phyloP scores from a whole-genome alignment of 108 stramenopile genomes.

The Craspedostauros australis region DNA sequence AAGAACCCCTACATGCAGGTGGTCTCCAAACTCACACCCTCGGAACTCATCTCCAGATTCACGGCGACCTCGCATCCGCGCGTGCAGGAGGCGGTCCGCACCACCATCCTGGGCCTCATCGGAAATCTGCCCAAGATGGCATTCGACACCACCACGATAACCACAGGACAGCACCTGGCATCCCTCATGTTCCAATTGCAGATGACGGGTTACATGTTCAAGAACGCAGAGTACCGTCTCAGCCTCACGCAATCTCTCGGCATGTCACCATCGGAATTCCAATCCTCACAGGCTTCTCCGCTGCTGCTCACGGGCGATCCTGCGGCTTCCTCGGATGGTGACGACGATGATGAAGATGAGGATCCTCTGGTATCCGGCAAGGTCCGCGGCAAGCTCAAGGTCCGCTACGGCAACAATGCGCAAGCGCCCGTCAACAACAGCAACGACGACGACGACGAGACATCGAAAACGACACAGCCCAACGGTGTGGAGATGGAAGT shows the following conservation, averaged over 20 bases:
- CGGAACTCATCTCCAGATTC: slow-evolving; percentile 78
- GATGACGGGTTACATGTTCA: slow-evolving; percentile 98
- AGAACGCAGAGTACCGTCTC: slow-evolving; percentile 92
- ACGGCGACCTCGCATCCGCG: slow-evolving; percentile 68
- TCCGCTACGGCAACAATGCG: slow-evolving; percentile 35
- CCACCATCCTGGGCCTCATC: slow-evolving; percentile 84
- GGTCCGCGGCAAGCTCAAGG: slow-evolving; percentile 64
- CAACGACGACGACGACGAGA: slow-evolving; percentile 9
- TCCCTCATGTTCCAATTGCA: slow-evolving; percentile 92
- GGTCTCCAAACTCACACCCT: slow-evolving; percentile 64
- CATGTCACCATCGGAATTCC: slow-evolving; percentile 2
- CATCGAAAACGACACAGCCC: not conserved
- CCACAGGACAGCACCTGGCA: slow-evolving; percentile 85
- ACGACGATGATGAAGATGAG: slow-evolving; percentile 26
- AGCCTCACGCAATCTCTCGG: slow-evolving; percentile 66
- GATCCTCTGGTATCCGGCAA: slow-evolving; percentile 30
- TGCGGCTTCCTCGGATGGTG: slow-evolving; percentile 9
- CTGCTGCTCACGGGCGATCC: slow-evolving; percentile 25
- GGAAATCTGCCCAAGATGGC: slow-evolving; percentile 86
- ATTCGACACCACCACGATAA: slow-evolving; percentile 87
- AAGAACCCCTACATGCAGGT: slow-evolving; percentile 77
- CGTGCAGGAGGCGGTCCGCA: slow-evolving; percentile 88
- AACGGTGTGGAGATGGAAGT: slow-evolving; percentile 74
- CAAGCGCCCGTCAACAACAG: not conserved
- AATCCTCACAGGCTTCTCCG: slow-evolving; percentile 5